A percentile compares a stretch with the other conserved stretches of the same genome.
Conservation (phyloP, 2,329 filamentous ascomycete genomes). For the Rhexocercosporidium sp. region DNA sequence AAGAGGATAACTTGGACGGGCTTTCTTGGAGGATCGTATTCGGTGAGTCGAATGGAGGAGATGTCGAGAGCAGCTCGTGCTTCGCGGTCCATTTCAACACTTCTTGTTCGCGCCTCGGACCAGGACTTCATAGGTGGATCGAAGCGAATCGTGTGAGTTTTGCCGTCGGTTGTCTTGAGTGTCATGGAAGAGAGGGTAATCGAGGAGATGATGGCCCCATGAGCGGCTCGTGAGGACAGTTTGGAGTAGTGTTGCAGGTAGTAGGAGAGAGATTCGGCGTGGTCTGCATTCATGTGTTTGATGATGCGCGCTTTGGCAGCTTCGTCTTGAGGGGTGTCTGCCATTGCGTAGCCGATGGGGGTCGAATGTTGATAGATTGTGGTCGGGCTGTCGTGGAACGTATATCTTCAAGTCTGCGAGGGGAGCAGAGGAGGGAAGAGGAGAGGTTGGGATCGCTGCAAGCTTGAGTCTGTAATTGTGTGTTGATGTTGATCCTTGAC, state of each 20-base stretch:
- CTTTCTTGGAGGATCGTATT: slow-evolving; percentile 43
- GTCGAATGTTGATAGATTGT: too few relatives aligned
- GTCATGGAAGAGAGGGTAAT: slow-evolving; percentile 68
- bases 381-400: neutral
- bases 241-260: slow-evolving; percentile 77
- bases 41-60: slow-evolving; percentile 46
- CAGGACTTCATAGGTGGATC: slow-evolving; percentile 72
- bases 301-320: slow-evolving; percentile 67
- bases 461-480: too few relatives aligned
- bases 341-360: slow-evolving; percentile 17
- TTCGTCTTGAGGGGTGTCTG: slow-evolving; percentile 44
- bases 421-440: too few relatives aligned
- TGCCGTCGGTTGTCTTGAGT: slow-evolving; percentile 57
- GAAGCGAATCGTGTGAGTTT: slow-evolving; percentile 62
- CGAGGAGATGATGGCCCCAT: slow-evolving; percentile 66
- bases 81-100: slow-evolving; percentile 74
- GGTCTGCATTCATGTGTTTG: slow-evolving; percentile 86
- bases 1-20: slow-evolving; percentile 58
- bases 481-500: neutral
- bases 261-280: slow-evolving; percentile 73
- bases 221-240: slow-evolving; percentile 59
- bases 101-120: slow-evolving; percentile 69
- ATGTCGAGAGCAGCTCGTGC: slow-evolving; percentile 65
- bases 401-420: neutral
- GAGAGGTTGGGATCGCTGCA: too few relatives aligned